Base-by-base conservation (phyloP, 176 grass and related monocot genomes). In the Oryza nivara region DNA sequence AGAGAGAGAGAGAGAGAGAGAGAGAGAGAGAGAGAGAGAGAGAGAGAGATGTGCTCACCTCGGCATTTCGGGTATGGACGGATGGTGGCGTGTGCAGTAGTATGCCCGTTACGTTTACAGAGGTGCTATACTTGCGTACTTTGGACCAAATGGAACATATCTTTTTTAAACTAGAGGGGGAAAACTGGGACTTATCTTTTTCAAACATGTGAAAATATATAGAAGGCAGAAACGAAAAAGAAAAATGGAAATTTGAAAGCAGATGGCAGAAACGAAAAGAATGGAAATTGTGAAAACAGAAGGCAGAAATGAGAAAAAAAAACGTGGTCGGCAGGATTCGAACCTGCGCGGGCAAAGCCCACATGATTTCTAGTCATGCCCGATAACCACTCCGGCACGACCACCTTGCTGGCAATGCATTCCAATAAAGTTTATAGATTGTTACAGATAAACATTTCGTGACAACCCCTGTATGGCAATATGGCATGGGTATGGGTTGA, bases 291-390 rank as follows among this genome's bases (percentile, higher is more conserved):
- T 11, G 71, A 9, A 38, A 30, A 76, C 13, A 9, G 7, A 60
- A 60, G 19, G 51, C 1, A 6, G 9, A 46, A 66, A 63, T 26
- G 3, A 0, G 1, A 17, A 60, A 44, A 78, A 74, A 82, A 71
- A 23, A 63, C 90, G 90, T 97, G 92, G 95, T 92, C 88, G 92
- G 92, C 92, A 98, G 96, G 93, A 98, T 98, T 98, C 93, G 87
- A 98, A 98, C 93, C 91, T 98, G 89, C 91, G 93, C 96, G 93
- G 91, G 93, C 96, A 91, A 13, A 98, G 96, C 93, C 89, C 96
- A 96, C 93, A 96, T 96, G 96, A 98, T 98, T 98, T 98, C 96
- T 96, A 95, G 96, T 98, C 93, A 95, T 98, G 93, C 96, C 96
- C 96, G 91, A 95, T 98, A 95, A 94, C 96, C 93, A 98, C 96